phyloP scores from a whole-genome alignment of 164 flowering plant genomes.

The Platanus orientalis region DNA sequence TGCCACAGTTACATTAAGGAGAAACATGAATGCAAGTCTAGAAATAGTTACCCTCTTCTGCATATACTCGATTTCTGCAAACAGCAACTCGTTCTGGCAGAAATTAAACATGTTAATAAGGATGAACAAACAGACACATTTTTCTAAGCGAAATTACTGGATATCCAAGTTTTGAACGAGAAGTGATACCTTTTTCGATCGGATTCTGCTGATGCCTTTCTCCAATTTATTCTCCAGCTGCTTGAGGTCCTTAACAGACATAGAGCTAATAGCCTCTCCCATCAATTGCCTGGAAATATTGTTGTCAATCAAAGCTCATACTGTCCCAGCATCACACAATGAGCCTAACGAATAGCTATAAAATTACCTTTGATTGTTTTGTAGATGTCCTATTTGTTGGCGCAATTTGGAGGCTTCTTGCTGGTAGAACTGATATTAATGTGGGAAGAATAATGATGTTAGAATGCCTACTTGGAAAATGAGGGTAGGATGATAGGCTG shows the following conservation, averaged over 20 bases:
- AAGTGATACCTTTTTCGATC: conserved; percentile 67
- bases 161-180: neutral
- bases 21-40: neutral
- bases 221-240: conserved; percentile 53
- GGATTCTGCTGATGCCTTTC: conserved; percentile 62
- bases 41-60: conserved; percentile 67
- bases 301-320: neutral
- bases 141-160: neutral
- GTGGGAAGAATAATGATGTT: neutral
- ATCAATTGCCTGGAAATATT: conserved; percentile 53
- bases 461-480: too few relatives aligned
- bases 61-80: conserved; percentile 84
- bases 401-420: conserved; percentile 77
- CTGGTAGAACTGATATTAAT: conserved; percentile 60
- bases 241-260: conserved; percentile 56
- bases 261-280: conserved; percentile 55
- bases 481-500: too few relatives aligned
- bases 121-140: neutral
- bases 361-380: conserved; percentile 59
- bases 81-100: conserved; percentile 73
- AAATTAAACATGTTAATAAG: conserved; percentile 12
- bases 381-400: conserved; percentile 44
- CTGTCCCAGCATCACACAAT: neutral
- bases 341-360: neutral
- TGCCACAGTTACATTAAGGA: too few relatives aligned